Evolutionary conservation across 192 early-diverging fungal genomes (phyloP), one percentile per base, ranked within the genome.

Genomic region (Coemansia sp.): DNA sequence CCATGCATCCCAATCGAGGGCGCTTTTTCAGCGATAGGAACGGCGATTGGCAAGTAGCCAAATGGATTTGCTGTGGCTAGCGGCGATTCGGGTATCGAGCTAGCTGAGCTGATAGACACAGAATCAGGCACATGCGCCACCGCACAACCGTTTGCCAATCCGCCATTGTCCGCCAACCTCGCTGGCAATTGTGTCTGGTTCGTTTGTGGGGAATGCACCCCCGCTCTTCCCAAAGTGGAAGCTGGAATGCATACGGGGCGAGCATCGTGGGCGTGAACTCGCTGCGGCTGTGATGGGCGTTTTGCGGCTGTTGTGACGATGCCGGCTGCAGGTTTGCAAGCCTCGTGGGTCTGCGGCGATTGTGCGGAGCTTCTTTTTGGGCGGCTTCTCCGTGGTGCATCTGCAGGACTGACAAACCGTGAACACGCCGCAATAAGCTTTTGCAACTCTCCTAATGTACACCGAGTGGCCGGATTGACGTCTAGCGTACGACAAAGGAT

Each of bases 401-500:
- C 61, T 24, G 18, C 10, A 20, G 29, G 9, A 11, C 36, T 60
- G 31, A 82, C 71, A 62, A 87, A 87, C 5, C 60, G 74, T 1
- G 71, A 39, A 53, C 85, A 87, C 33, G 36, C 20, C 55, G 71
- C 71, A n/a, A 80, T 79, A 16, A 87, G 69, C 60, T 47, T 47
- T 22, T 67, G 78, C 53, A 87, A 71, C 76, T 87, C 85, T 13
- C 71, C 62, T 47, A 87, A 72, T 16, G 79, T 68, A 74, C 81
- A 84, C 43, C 92, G 87, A 7, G 88, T 82, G 12, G 69, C 69
- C 16, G 90, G 89, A 64, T 93, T 89, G 41, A 90, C 68, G 62
- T 91, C 89, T n/a, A 95, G 89, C 40, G 92, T 87, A 27, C 92
- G 87, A 64, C 87, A 79, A 38, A 95, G 70, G 16, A 95, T 89